These are phyloP conservation scores for Petunia axillaris DNA, from an alignment of 257 asterid species.

Conservation along the genomic window DNA sequence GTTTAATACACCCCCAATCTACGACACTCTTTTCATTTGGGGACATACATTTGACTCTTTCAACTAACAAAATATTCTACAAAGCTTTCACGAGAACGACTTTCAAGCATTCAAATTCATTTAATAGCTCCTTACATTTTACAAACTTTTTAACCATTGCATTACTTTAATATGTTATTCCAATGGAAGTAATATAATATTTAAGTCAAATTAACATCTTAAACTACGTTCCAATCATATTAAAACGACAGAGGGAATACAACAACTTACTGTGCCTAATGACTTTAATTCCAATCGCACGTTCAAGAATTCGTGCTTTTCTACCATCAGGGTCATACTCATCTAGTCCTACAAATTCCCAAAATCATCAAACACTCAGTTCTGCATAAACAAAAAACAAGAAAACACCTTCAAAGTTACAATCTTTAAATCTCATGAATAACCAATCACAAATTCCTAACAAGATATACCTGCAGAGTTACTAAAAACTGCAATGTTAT, in stretches of 20 bases:
- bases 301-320: constrained; percentile 74
- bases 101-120: not conserved
- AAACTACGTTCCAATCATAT: not conserved
- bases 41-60: not conserved
- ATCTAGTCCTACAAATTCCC: constrained; percentile 55
- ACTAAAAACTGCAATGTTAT: constrained; percentile 78
- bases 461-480: constrained; percentile 81
- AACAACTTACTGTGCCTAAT: constrained; percentile 71
- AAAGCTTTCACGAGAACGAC: not conserved
- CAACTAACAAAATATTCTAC: not conserved
- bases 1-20: too few relatives aligned
- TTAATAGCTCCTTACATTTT: not conserved
- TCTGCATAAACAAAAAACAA: constrained; percentile 1
- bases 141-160: not conserved
- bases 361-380: constrained; percentile 4
- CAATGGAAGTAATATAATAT: not conserved
- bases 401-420: not conserved
- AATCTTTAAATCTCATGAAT: not conserved
- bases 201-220: not conserved
- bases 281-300: constrained; percentile 83
- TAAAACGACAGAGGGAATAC: not conserved
- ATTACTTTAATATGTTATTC: not conserved
- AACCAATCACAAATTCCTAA: not conserved
- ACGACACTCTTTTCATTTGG: too few relatives aligned
- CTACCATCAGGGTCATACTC: constrained; percentile 90